phyloP scores from a whole-genome alignment of 495 filamentous ascomycete genomes.

The Penicillium cinerascens region DNA sequence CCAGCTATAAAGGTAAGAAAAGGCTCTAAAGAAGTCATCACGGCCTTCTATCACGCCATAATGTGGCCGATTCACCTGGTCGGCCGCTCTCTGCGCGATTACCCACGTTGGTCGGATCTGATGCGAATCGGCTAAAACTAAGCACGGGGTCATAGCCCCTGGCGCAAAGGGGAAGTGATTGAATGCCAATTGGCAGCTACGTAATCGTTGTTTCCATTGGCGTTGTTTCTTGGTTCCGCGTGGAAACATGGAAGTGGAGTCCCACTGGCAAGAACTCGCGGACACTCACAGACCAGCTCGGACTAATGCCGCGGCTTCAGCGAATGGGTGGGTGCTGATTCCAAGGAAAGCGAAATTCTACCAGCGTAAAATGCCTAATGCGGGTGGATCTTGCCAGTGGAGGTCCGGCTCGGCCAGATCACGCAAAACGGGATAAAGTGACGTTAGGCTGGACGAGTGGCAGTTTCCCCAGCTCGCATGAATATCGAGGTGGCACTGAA shows the following conservation, averaged over 20 bases:
- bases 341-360: background rate
- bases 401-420: slow-evolving; percentile 11
- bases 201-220: slow-evolving; percentile 2
- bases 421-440: slow-evolving; percentile 24
- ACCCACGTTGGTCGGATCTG: background rate
- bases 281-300: background rate
- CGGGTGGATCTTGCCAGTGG: background rate
- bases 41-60: slow-evolving; percentile 22
- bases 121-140: slow-evolving; percentile 1
- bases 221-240: slow-evolving; percentile 1
- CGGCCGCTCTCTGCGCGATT: background rate
- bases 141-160: background rate
- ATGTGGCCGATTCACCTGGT: background rate
- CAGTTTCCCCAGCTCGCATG: background rate
- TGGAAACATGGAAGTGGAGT: background rate
- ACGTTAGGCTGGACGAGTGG: slow-evolving; percentile 19
- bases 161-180: slow-evolving; percentile 1
- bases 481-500: too few species aligned
- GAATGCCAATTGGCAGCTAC: background rate
- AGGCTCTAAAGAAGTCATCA: slow-evolving; percentile 1
- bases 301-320: background rate
- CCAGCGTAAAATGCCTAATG: background rate
- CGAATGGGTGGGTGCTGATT: background rate
- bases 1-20: slow-evolving; percentile 2
- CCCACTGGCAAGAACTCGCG: too few species aligned